Conservation (phyloP, 805 yeast species). For the Metschnikowia similis region DNA sequence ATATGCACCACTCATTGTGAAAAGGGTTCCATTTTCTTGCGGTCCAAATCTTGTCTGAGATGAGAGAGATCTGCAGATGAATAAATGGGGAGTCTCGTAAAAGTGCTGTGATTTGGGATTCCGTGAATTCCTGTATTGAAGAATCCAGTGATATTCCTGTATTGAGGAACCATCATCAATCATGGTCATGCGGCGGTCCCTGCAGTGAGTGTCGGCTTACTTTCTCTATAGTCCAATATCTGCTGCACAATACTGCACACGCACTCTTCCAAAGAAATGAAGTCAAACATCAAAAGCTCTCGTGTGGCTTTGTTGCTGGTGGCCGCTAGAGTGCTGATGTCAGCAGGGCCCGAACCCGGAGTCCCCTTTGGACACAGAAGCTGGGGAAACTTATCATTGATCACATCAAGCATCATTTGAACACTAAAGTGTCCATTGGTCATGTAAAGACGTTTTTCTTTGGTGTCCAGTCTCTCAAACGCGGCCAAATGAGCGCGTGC, state of each 20-base stretch:
- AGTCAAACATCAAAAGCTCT: constrained; percentile 14
- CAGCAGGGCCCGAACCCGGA: constrained; percentile 28
- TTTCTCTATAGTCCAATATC: constrained; percentile 11
- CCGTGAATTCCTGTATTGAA: neutral
- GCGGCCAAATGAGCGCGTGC: constrained; percentile 31
- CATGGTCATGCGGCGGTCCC: too few relatives aligned
- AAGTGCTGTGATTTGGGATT: neutral
- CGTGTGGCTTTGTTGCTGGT: constrained; percentile 16
- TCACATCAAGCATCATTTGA: constrained; percentile 32
- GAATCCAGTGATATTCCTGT: too few relatives aligned
- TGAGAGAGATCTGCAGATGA: too few relatives aligned
- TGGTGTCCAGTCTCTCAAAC: constrained; percentile 20
- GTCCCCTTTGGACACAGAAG: constrained; percentile 23
- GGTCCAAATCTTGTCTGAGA: too few relatives aligned
- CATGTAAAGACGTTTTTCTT: constrained; percentile 18
- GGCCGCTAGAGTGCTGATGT: constrained; percentile 20
- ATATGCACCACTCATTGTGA: too few relatives aligned
- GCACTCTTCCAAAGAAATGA: constrained; percentile 13
- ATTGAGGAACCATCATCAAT: too few relatives aligned
- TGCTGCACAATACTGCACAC: constrained; percentile 19
- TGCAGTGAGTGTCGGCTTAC: neutral
- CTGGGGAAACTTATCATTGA: constrained; percentile 30
- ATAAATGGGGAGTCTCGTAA: too few relatives aligned
- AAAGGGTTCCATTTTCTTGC: too few relatives aligned
- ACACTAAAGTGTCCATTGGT: constrained; percentile 31